Percentiles rank a stretch among this genome's conserved stretches.
Conservation (phyloP, 352 stramenopile species). For the Globisporangium cederbergense region DNA sequence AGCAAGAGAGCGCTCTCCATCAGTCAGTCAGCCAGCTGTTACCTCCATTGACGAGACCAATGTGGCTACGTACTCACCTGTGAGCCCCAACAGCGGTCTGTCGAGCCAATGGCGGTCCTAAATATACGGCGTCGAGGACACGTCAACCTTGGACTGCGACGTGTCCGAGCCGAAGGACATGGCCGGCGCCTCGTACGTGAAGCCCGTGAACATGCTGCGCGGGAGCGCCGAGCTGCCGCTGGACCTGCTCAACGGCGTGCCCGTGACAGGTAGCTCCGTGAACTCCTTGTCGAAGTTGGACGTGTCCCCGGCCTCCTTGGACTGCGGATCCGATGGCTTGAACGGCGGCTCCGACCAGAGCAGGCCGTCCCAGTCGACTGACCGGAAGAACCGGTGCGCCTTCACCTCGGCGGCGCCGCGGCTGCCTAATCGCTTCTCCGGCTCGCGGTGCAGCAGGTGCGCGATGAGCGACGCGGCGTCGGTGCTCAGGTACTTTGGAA, state of each 20-base stretch:
- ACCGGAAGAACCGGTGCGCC: conserved; percentile 81
- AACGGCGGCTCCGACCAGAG: conserved; percentile 85
- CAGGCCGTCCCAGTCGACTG: conserved; percentile 84
- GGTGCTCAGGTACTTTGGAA: conserved; percentile 66
- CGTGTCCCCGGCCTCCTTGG: conserved; percentile 83
- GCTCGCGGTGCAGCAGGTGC: conserved; percentile 79
- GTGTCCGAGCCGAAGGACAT: conserved; percentile 85
- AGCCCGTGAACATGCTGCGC: conserved; percentile 84
- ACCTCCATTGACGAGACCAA: no score
- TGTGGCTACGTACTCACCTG: not conserved
- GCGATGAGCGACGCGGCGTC: conserved; percentile 78
- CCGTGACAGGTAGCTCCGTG: conserved; percentile 80
- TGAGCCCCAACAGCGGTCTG: no score
- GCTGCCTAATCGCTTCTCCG: conserved; percentile 79
- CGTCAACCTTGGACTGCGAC: conserved; percentile 84
- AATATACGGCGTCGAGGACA: conserved; percentile 85
- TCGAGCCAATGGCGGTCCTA: conserved; percentile 27
- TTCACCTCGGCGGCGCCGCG: conserved; percentile 80
- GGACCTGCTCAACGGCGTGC: conserved; percentile 76
- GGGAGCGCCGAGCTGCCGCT: conserved; percentile 51
- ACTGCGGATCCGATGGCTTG: conserved; percentile 79
- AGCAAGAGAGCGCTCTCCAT: not conserved
- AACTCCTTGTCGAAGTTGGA: conserved; percentile 91
- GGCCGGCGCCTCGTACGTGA: conserved; percentile 83
- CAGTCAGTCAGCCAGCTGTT: not conserved